These are phyloP conservation scores for Hirschfeldia incana DNA, from an alignment of 345 rosid genomes.

Conservation along the genomic window DNA sequence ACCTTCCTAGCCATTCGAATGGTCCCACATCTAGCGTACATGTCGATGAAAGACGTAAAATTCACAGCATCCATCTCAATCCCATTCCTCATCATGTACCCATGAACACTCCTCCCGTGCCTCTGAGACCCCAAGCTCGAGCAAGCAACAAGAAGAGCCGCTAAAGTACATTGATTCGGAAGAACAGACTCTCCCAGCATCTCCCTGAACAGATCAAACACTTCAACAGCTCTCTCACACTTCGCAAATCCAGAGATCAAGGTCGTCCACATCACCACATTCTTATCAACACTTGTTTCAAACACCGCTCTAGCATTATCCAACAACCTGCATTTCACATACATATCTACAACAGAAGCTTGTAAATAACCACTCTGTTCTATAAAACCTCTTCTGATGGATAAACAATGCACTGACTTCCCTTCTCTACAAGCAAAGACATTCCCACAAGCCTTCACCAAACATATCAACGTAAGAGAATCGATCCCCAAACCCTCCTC, in stretches of 20 bases:
- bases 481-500: conserved; percentile 31
- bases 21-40: conserved; percentile 56
- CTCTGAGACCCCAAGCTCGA: conserved; percentile 49
- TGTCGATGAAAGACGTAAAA: conserved; percentile 50
- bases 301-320: conserved; percentile 43
- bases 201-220: conserved; percentile 48
- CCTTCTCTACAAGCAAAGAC: conserved; percentile 50
- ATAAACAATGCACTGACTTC: conserved; percentile 45
- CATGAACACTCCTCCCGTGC: conserved; percentile 54
- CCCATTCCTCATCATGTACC: conserved; percentile 48
- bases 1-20: conserved; percentile 40
- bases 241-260: conserved; percentile 55
- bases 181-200: conserved; percentile 48
- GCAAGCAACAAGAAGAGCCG: conserved; percentile 51
- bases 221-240: conserved; percentile 46
- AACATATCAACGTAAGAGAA: conserved; percentile 42
- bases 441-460: conserved; percentile 51
- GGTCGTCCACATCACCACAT: conserved; percentile 58
- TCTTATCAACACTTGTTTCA: conserved; percentile 41
- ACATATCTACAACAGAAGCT: conserved; percentile 54
- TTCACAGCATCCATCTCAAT: conserved; percentile 45
- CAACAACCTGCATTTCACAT: conserved; percentile 50
- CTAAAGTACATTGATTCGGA: conserved; percentile 54
- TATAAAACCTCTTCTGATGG: conserved; percentile 39
- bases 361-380: conserved; percentile 38